A percentile compares a stretch with the other conserved stretches of the same genome.
Conservation (phyloP, 768 basidiomycete species). For the Termitomyces sp. region DNA sequence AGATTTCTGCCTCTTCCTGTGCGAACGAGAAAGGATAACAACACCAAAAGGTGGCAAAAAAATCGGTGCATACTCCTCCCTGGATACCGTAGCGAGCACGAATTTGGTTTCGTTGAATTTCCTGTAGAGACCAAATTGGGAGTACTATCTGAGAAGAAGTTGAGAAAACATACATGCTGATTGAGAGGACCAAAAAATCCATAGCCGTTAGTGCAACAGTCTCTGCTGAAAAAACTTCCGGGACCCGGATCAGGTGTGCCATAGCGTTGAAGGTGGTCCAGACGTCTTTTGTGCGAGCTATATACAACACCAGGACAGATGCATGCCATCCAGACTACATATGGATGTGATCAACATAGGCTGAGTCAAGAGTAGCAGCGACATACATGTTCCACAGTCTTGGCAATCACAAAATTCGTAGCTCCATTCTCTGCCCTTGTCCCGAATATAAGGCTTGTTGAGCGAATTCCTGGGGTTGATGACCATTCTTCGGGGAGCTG, state of each 20-base stretch:
- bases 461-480: constrained; percentile 15
- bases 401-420: constrained; percentile 18
- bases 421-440: constrained; percentile 23
- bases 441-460: constrained; percentile 18
- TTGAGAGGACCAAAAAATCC: constrained; percentile 18
- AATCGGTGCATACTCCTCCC: constrained; percentile 29
- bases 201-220: constrained; percentile 22
- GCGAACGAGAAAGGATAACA: constrained; percentile 36
- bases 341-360: not conserved
- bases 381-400: constrained; percentile 17
- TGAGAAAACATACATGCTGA: constrained; percentile 21
- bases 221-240: constrained; percentile 23
- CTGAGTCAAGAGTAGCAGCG: not conserved
- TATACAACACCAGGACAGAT: constrained; percentile 34
- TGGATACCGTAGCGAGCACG: constrained; percentile 32
- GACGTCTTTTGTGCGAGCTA: constrained; percentile 28
- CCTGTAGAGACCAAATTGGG: not conserved
- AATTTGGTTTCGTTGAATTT: constrained; percentile 7
- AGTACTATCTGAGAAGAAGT: not conserved
- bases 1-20: constrained; percentile 36
- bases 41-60: constrained; percentile 19
- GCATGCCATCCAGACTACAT: constrained; percentile 22
- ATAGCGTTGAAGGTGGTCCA: constrained; percentile 23
- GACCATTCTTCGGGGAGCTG: constrained; percentile 9
- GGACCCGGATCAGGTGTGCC: constrained; percentile 29